These are phyloP conservation scores for Plasmodium inui DNA, from an alignment of 169 alveolate species.

Conservation along the genomic window DNA sequence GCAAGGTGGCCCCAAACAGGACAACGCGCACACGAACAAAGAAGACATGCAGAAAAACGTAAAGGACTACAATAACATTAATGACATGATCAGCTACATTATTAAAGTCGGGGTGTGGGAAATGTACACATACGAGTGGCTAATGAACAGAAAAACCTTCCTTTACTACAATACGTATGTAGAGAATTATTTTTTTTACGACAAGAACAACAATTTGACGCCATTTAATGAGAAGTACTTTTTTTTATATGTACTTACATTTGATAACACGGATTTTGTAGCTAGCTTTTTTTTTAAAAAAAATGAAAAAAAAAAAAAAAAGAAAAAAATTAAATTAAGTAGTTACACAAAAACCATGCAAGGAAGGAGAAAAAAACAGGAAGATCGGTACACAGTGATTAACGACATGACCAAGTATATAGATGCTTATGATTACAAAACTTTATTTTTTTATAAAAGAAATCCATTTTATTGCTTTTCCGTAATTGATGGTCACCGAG, in stretches of 20 bases:
- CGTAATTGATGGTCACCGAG: conserved; percentile 67
- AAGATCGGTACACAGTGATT: conserved; percentile 48
- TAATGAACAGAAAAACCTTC: conserved; percentile 52
- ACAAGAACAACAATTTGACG: conserved; percentile 55
- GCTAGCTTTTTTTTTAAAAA: conserved; percentile 34
- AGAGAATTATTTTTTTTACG: conserved; percentile 54
- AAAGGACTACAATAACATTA: conserved; percentile 39
- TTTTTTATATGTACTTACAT: conserved; percentile 60
- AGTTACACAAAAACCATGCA: conserved; percentile 71
- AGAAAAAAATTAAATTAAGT: conserved; percentile 30
- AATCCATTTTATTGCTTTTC: conserved; percentile 63
- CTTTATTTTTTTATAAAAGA: conserved; percentile 50
- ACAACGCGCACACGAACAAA: background rate
- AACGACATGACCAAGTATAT: conserved; percentile 54
- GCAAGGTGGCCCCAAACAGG: background rate
- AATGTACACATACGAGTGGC: conserved; percentile 69
- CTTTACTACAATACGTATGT: conserved; percentile 42
- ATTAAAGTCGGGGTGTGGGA: conserved; percentile 58
- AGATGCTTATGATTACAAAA: conserved; percentile 60
- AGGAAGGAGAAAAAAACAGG: conserved; percentile 72
- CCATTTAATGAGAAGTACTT: conserved; percentile 35
- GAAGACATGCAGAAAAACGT: conserved; percentile 11
- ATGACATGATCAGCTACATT: conserved; percentile 37
- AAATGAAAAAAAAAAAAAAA: background rate
- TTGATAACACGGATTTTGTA: conserved; percentile 59